Percentiles rank a stretch among this genome's conserved stretches.
Evolutionary conservation across 129 eudicot species (phyloP).

Genomic region (Oenanthe sinensis): DNA sequence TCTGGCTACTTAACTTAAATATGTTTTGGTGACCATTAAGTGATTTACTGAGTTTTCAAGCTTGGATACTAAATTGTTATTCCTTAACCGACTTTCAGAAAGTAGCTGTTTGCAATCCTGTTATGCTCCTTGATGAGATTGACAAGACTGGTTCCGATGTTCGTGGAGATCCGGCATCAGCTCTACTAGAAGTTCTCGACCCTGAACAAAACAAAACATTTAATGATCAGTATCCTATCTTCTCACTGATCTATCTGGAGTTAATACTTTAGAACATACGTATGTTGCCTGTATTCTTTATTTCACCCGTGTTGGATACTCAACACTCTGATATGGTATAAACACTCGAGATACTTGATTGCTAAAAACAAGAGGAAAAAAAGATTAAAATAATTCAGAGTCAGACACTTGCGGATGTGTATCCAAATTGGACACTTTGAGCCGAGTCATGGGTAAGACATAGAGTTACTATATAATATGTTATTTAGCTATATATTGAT

Average conservation of each 20-base stretch:
- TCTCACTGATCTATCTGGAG: neutral
- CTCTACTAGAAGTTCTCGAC: slow-evolving; percentile 96
- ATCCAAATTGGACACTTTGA: neutral
- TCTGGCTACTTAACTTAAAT: neutral
- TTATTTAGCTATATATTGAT: neutral
- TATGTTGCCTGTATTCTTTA: neutral
- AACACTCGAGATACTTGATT: neutral
- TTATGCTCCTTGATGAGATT: slow-evolving; percentile 95
- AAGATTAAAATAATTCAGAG: neutral
- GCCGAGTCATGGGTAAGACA: neutral
- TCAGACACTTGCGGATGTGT: neutral
- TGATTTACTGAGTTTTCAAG: neutral
- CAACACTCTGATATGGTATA: neutral
- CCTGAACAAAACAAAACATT: slow-evolving; percentile 92
- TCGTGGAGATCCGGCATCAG: slow-evolving; percentile 96
- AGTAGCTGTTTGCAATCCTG: slow-evolving; percentile 91
- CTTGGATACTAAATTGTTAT: slow-evolving; percentile 9
- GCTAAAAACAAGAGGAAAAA: neutral
- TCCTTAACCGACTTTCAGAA: slow-evolving; percentile 34
- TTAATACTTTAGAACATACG: neutral
- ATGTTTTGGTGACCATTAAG: neutral
- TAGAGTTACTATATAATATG: neutral
- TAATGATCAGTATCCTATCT: slow-evolving; percentile 92
- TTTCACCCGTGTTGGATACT: neutral
- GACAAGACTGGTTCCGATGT: slow-evolving; percentile 99